These are phyloP conservation scores for Pythium apleroticum DNA, from an alignment of 352 stramenopile genomes.

Conservation along the genomic window DNA sequence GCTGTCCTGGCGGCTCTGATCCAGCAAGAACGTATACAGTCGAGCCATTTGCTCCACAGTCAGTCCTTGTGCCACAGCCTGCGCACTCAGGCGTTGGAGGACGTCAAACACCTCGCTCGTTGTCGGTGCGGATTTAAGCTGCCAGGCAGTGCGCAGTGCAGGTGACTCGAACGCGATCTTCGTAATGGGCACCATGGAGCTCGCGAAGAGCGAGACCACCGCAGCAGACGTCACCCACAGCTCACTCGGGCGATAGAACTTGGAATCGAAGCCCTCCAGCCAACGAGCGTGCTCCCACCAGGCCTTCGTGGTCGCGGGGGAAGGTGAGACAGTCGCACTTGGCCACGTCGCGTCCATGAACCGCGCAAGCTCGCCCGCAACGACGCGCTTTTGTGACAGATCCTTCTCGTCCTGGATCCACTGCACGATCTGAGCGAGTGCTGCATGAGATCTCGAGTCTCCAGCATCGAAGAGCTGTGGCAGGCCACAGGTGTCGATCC, in stretches of 20 bases:
- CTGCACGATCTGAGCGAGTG: conserved; percentile 36
- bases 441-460: conserved; percentile 24
- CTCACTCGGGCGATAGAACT: conserved; percentile 30
- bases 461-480: conserved; percentile 39
- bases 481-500: conserved; percentile 44
- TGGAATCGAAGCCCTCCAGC: conserved; percentile 14
- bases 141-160: conserved; percentile 31
- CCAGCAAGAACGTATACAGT: conserved; percentile 26
- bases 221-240: conserved; percentile 45
- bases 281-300: conserved; percentile 25
- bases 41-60: conserved; percentile 9
- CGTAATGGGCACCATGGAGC: conserved; percentile 38
- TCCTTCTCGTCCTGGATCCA: conserved; percentile 51
- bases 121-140: conserved; percentile 41
- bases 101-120: conserved; percentile 45
- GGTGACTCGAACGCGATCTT: conserved; percentile 29
- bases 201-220: conserved; percentile 40
- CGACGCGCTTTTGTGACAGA: conserved; percentile 27
- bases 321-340: background rate
- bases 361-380: conserved; percentile 50
- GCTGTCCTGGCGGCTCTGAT: conserved; percentile 19
- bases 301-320: background rate
- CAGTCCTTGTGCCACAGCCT: background rate
- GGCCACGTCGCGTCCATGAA: conserved; percentile 50
- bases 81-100: conserved; percentile 26